Evolutionary conservation across 306 rosid genomes (phyloP), one percentile per base, ranked within the genome.

Genomic region (Casuarina equisetifolia): DNA sequence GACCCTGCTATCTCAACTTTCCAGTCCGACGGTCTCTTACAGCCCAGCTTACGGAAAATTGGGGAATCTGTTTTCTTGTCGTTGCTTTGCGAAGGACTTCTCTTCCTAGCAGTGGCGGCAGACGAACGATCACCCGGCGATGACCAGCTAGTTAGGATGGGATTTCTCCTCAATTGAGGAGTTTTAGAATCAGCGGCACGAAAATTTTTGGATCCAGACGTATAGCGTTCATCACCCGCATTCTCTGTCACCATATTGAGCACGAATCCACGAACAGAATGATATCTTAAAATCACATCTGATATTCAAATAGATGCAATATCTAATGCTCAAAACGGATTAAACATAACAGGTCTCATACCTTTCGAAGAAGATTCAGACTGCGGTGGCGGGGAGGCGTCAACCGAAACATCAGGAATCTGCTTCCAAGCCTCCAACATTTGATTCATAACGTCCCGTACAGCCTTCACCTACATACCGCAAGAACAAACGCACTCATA

Each of bases 391-490:
- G 96, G 93, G 12, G 97, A 88, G 73, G 79, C 82, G 76, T 86
- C 94, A 45, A 83, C 91, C 5, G 97, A 87, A 59, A 90, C 84
- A 84, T 96, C 99, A 42, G 98, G 96, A 77, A 96, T 79, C 86
- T 90, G 94, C 83, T 89, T 91, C 99, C 99, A 96, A 2, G 90
- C 87, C 74, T 92, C 98, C 85, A 89, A 52, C 98, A 90, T 86
- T 81, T 92, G 94, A 87, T 78, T 91, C 97, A 96, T 96, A 67
- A 89, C 93, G 87, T 92, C 97, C 51, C 99, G 87, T 59, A 91
- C 97, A 38, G 78, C 77, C 85, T 96, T 96, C 45, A 96, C 98
- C 99, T 96, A 77, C 72, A 80, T 62, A 25, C 64, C 69, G 77
- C 62, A 25, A 77, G 48, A 67, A 66, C 1, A 68, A 0, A 59